Percentiles rank a stretch among this genome's conserved stretches.
These are phyloP conservation scores for Phytophthora agathidicida DNA, from an alignment of 352 stramenopile species.

Conservation along the genomic window DNA sequence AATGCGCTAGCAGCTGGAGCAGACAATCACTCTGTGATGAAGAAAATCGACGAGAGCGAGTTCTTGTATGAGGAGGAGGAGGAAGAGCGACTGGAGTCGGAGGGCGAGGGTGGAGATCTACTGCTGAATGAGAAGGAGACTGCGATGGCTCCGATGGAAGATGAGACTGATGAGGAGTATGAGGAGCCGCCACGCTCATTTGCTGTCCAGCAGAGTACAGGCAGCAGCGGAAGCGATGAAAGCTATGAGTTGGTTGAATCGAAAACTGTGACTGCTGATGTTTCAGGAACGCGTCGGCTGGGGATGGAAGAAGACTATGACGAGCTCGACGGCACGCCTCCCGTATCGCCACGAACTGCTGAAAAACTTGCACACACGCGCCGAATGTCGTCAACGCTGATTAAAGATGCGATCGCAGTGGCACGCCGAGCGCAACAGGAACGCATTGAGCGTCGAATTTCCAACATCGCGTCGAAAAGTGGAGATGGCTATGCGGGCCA, in stretches of 20 bases:
- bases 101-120: constrained; percentile 13
- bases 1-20: constrained; percentile 54
- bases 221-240: constrained; percentile 46
- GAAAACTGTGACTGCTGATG: constrained; percentile 6
- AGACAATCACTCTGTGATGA: constrained; percentile 37
- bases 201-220: constrained; percentile 6
- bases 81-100: constrained; percentile 40
- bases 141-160: not conserved
- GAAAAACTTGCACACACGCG: constrained; percentile 36
- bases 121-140: not conserved
- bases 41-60: constrained; percentile 54
- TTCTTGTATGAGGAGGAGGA: constrained; percentile 64
- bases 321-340: constrained; percentile 36
- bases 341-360: constrained; percentile 35
- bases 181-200: not conserved
- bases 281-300: constrained; percentile 16
- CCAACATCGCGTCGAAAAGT: constrained; percentile 50
- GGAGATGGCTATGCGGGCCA: constrained; percentile 42
- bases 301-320: constrained; percentile 28
- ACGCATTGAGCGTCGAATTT: constrained; percentile 67
- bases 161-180: constrained; percentile 17
- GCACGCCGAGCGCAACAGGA: constrained; percentile 56
- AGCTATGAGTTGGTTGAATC: constrained; percentile 49
- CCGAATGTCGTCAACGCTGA: constrained; percentile 44
- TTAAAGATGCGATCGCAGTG: constrained; percentile 60